These are phyloP conservation scores for Talaromyces wortmannii DNA, from an alignment of 495 filamentous ascomycete genomes.

Conservation along the genomic window DNA sequence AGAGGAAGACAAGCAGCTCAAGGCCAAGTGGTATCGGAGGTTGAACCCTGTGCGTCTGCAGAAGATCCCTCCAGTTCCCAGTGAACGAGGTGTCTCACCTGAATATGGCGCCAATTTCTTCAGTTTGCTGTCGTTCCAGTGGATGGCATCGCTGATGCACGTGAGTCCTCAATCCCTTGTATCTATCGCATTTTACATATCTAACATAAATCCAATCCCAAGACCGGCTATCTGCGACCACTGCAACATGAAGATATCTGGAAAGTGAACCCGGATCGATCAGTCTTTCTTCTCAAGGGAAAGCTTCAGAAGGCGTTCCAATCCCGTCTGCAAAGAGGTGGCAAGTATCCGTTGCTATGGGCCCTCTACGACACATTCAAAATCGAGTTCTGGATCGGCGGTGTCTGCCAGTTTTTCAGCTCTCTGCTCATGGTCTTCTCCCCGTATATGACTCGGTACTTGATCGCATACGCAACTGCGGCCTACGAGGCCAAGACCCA, in stretches of 20 bases:
- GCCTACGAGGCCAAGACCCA: constrained; percentile 56
- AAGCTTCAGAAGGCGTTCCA: constrained; percentile 62
- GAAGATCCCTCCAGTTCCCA: constrained; percentile 44
- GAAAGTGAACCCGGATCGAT: constrained; percentile 72
- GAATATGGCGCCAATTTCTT: constrained; percentile 49
- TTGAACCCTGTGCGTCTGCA: constrained; percentile 50
- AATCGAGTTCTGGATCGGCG: constrained; percentile 78
- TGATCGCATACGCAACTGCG: constrained; percentile 73
- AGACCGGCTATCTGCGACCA: constrained; percentile 69
- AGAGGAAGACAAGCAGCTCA: neutral
- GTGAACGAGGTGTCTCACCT: constrained; percentile 36
- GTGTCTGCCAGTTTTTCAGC: constrained; percentile 65
- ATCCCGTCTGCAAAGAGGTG: constrained; percentile 54
- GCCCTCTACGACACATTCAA: constrained; percentile 86
- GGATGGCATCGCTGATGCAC: constrained; percentile 54
- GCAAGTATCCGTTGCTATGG: constrained; percentile 68
- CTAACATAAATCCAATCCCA: neutral
- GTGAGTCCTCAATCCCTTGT: constrained; percentile 7
- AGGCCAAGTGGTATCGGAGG: constrained; percentile 27
- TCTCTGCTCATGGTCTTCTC: constrained; percentile 66
- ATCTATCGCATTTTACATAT: neutral
- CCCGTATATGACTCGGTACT: constrained; percentile 64
- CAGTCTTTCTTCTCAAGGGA: constrained; percentile 57
- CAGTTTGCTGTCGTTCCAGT: constrained; percentile 52
- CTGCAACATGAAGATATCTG: constrained; percentile 84